A percentile compares a stretch with the other conserved stretches of the same genome.
phyloP scores from a whole-genome alignment of 352 stramenopile genomes.

The Globisporangium sylvaticum region DNA sequence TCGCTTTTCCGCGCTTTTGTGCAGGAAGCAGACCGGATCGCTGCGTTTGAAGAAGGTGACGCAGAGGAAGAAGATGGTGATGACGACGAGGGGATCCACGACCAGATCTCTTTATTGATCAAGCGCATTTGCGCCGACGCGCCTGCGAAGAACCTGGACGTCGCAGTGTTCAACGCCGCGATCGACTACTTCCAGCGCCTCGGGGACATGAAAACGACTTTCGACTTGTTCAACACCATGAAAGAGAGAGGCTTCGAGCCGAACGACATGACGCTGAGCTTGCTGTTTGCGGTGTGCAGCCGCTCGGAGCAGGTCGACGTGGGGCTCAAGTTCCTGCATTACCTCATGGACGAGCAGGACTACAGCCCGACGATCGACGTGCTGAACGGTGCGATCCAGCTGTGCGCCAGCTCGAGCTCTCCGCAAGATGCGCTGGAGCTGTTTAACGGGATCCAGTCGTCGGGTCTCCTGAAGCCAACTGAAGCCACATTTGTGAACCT shows the following conservation, averaged over 20 bases:
- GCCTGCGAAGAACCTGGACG: conserved; percentile 28
- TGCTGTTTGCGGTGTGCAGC: conserved; percentile 58
- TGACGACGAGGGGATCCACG: conserved; percentile 23
- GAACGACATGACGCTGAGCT: conserved; percentile 43
- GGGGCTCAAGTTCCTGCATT: conserved; percentile 57
- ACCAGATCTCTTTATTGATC: conserved; percentile 28
- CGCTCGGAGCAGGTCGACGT: conserved; percentile 39
- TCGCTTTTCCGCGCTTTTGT: conserved; percentile 52
- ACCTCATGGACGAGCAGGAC: conserved; percentile 39
- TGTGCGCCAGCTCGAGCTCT: conserved; percentile 45
- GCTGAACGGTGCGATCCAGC: conserved; percentile 46
- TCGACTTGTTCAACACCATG: conserved; percentile 66
- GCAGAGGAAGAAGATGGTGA: conserved; percentile 8
- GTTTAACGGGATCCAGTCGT: conserved; percentile 47
- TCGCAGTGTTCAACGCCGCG: conserved; percentile 58
- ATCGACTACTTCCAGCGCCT: conserved; percentile 58
- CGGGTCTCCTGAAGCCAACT: conserved; percentile 27
- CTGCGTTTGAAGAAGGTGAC: neutral
- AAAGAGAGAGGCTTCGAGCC: conserved; percentile 32
- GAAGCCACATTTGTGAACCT: conserved; percentile 41
- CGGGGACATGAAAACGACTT: conserved; percentile 41
- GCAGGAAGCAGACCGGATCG: conserved; percentile 28
- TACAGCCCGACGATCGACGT: conserved; percentile 44
- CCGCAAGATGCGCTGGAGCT: conserved; percentile 43
- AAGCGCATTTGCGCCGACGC: conserved; percentile 42